A percentile compares a stretch with the other conserved stretches of the same genome.
These are phyloP conservation scores for Cadophora malorum DNA, from an alignment of 2,329 filamentous ascomycete genomes.

Conservation along the genomic window DNA sequence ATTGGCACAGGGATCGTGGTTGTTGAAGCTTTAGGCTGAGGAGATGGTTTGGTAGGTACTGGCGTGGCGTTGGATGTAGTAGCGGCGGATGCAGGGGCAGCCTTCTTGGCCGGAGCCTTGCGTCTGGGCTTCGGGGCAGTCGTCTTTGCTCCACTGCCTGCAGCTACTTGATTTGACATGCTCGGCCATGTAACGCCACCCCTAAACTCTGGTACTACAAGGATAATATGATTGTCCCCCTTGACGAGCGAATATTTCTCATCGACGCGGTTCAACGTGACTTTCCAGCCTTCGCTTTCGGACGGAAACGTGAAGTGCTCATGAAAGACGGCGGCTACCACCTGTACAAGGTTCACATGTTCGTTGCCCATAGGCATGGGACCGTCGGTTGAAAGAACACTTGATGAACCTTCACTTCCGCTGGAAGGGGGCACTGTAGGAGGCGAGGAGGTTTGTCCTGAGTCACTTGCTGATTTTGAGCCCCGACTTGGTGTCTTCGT, in stretches of 20 bases:
- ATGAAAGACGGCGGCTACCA: neutral
- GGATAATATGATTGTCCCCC: neutral
- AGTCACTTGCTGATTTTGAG: neutral
- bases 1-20: neutral
- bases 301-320: neutral
- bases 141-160: neutral
- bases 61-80: neutral
- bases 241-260: neutral
- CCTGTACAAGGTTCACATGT: neutral
- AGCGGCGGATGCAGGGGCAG: neutral
- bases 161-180: neutral
- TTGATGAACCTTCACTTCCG: neutral
- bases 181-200: conserved; percentile 3
- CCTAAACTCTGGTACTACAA: neutral
- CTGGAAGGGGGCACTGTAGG: neutral
- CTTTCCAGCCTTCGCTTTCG: neutral
- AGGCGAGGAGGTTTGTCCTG: neutral
- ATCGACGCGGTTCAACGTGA: neutral
- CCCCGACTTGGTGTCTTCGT: neutral
- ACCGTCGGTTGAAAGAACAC: neutral
- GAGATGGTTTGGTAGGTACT: neutral
- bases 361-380: neutral
- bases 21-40: neutral
- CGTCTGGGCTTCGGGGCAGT: neutral
- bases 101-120: neutral